These are phyloP conservation scores for Clausena lansium DNA, from an alignment of 345 rosid species.

Conservation along the genomic window DNA sequence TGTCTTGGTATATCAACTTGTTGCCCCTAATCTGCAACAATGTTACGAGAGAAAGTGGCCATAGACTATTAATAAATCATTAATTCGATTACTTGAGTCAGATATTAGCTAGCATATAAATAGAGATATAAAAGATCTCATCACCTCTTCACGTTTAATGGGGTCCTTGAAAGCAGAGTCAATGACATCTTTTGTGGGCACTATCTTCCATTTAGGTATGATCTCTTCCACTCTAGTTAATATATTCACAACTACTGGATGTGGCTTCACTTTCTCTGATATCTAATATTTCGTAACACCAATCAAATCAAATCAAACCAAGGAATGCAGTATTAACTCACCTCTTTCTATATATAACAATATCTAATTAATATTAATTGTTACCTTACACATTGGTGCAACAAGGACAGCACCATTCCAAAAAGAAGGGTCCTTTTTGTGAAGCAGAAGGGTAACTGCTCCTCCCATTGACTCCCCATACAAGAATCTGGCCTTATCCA, in stretches of 20 bases:
- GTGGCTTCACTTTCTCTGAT: constrained; percentile 95
- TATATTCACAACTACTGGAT: constrained; percentile 72
- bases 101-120: neutral
- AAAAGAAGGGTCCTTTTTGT: constrained; percentile 72
- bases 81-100: neutral
- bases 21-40: constrained; percentile 67
- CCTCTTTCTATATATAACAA: too few relatives aligned
- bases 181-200: constrained; percentile 87
- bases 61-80: too few relatives aligned
- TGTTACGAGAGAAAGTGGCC: neutral
- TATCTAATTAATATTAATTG: neutral
- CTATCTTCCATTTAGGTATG: constrained; percentile 97
- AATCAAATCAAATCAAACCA: neutral
- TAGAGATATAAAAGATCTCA: neutral
- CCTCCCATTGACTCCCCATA: constrained; percentile 99
- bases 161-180: constrained; percentile 83
- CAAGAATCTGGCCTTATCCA: constrained; percentile 75
- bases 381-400: constrained; percentile 99
- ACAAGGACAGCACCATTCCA: constrained; percentile 90
- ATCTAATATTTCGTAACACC: constrained; percentile 39
- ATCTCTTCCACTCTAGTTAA: constrained; percentile 77
- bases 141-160: constrained; percentile 71
- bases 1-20: constrained; percentile 93
- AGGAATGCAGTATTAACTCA: neutral
- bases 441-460: constrained; percentile 81